These are phyloP conservation scores for Talaromyces sp. DNA, from an alignment of 2,329 filamentous ascomycete genomes.

Conservation along the genomic window DNA sequence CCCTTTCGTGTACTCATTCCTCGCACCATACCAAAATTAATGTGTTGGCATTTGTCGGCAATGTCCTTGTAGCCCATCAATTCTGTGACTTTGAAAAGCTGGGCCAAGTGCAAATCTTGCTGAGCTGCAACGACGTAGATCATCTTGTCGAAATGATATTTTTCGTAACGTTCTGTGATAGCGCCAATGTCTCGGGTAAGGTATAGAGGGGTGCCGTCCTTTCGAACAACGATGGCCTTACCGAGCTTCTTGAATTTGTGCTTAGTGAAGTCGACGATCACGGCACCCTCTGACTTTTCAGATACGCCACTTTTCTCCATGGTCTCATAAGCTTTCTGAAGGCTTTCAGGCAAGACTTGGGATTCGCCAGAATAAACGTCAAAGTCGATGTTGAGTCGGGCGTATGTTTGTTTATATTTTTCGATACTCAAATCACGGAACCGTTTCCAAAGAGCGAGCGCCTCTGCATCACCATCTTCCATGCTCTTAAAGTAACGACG, in stretches of 20 bases:
- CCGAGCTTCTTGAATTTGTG: slow-evolving; percentile 66
- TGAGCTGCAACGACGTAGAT: slow-evolving; percentile 64
- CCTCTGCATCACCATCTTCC: slow-evolving; percentile 59
- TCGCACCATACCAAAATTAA: slow-evolving; percentile 65
- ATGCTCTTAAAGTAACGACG: slow-evolving; percentile 66
- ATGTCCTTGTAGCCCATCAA: slow-evolving; percentile 61
- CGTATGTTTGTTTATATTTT: slow-evolving; percentile 63
- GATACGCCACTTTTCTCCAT: slow-evolving; percentile 60
- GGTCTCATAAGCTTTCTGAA: slow-evolving; percentile 57
- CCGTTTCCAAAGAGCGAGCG: slow-evolving; percentile 59
- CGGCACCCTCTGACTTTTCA: slow-evolving; percentile 63
- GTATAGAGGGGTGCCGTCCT: slow-evolving; percentile 66
- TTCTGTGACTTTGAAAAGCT: slow-evolving; percentile 64
- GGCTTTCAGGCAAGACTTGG: slow-evolving; percentile 60
- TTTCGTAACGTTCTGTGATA: slow-evolving; percentile 60
- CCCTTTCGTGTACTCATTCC: slow-evolving; percentile 65
- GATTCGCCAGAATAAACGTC: slow-evolving; percentile 69
- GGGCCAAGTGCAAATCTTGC: slow-evolving; percentile 62
- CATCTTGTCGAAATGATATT: slow-evolving; percentile 64
- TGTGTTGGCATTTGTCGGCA: slow-evolving; percentile 58
- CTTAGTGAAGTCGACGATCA: slow-evolving; percentile 67
- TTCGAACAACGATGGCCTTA: slow-evolving; percentile 63
- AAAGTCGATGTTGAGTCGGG: slow-evolving; percentile 62
- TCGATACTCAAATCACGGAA: slow-evolving; percentile 63
- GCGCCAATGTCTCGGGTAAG: slow-evolving; percentile 68